Evolutionary conservation across 2,329 filamentous ascomycete genomes (phyloP).

Genomic region (Lachnum nothofagi): DNA sequence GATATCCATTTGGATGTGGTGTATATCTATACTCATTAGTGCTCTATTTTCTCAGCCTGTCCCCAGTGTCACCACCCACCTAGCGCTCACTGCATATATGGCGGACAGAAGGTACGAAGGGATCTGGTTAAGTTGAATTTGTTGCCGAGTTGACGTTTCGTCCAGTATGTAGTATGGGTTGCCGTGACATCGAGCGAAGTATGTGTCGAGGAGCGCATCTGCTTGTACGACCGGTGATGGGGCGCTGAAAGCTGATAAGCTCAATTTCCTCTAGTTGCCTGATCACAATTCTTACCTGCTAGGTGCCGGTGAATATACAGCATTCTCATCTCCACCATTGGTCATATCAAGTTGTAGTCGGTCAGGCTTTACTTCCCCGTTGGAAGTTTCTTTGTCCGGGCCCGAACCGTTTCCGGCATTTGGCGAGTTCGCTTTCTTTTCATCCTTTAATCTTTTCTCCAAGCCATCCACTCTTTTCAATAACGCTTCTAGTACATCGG

Average conservation of each 20-base stretch:
- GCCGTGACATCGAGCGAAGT: slow-evolving; percentile 73
- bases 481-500: slow-evolving; percentile 78
- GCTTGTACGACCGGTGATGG: slow-evolving; percentile 46
- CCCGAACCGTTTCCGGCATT: slow-evolving; percentile 19
- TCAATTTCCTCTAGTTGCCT: slow-evolving; percentile 12
- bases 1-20: slow-evolving; percentile 60
- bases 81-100: slow-evolving; percentile 57
- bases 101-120: slow-evolving; percentile 46
- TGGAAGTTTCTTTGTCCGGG: slow-evolving; percentile 21
- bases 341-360: slow-evolving; percentile 35
- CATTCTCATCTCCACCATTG: slow-evolving; percentile 36
- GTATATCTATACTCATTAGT: slow-evolving; percentile 54
- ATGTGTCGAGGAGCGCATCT: slow-evolving; percentile 67
- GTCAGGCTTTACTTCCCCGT: slow-evolving; percentile 36
- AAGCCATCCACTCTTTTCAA: slow-evolving; percentile 80
- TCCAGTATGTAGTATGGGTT: slow-evolving; percentile 80
- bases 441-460: slow-evolving; percentile 71
- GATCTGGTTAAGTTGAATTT: slow-evolving; percentile 57
- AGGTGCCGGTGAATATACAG: slow-evolving; percentile 41
- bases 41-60: background rate
- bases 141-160: slow-evolving; percentile 67
- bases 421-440: slow-evolving; percentile 43
- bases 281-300: slow-evolving; percentile 32
- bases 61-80: slow-evolving; percentile 42
- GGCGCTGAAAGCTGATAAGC: slow-evolving; percentile 35